A percentile compares a stretch with the other conserved stretches of the same genome.
Evolutionary conservation across 2,329 filamentous ascomycete species (phyloP).

Genomic region (Ascochyta pisi): DNA sequence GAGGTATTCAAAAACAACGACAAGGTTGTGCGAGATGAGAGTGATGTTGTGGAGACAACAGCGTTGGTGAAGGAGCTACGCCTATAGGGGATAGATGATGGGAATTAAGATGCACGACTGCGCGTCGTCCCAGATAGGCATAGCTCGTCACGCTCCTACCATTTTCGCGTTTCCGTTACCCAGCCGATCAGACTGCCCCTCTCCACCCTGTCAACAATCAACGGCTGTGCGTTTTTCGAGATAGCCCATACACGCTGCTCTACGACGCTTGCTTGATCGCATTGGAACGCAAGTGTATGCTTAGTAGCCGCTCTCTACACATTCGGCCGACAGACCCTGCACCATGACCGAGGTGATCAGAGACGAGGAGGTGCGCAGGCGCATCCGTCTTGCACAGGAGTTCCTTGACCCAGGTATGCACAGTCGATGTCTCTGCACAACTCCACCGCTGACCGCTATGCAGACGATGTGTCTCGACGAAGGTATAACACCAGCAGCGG

Average conservation of each 20-base stretch:
- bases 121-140: constrained; percentile 6
- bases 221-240: constrained; percentile 19
- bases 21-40: neutral
- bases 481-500: constrained; percentile 41
- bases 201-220: constrained; percentile 19
- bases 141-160: constrained; percentile 7
- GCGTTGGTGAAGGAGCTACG: constrained; percentile 1
- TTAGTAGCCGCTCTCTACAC: neutral
- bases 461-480: constrained; percentile 64
- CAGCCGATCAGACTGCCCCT: constrained; percentile 13
- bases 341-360: constrained; percentile 58
- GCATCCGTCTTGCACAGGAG: constrained; percentile 85
- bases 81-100: constrained; percentile 8
- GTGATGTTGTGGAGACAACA: neutral
- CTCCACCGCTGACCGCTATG: constrained; percentile 29
- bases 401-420: constrained; percentile 89
- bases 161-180: constrained; percentile 18
- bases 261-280: neutral
- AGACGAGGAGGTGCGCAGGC: constrained; percentile 84
- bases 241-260: constrained; percentile 10
- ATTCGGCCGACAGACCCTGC: constrained; percentile 1
- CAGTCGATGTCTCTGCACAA: neutral
- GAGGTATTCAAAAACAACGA: neutral
- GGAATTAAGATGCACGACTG: neutral
- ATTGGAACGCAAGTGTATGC: neutral